Base-by-base conservation (phyloP, 495 filamentous ascomycete genomes). In the Lineolata rhizophorae region DNA sequence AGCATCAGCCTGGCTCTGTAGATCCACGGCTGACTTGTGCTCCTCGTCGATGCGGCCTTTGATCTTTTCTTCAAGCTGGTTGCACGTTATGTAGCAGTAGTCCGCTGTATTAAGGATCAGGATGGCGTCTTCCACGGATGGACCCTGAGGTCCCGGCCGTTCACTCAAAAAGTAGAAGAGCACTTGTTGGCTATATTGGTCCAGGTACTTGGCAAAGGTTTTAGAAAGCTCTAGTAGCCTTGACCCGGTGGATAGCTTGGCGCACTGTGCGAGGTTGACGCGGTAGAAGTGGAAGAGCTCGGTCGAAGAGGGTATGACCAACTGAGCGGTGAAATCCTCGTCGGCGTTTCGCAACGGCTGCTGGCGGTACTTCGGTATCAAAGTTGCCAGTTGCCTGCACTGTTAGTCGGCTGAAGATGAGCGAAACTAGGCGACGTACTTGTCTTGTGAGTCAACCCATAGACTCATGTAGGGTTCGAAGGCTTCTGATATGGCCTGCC, bases 281-380 rank as follows among this genome's bases (percentile, higher is more conserved):
- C 90, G 77, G 50, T 97, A 97, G 44, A 94, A 92, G 38, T 84
- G 80, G 53, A 97, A 97, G 8, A 97, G 69, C 45, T 97, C 87
- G 29, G 85, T 93, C 2, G 90, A 93, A 0, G 85, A 94, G 2
- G 80, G 61, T 26, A 92, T 78, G 32, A 92, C 87, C n/a, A 71
- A 65, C 44, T 92, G 76, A 0, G 79, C 60, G 21, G 79, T 76
- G 53, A 95, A 93, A 30, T 97, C 87, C 47, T 97, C 87, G 34
- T 94, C 85, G 1, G 66, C 54, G 9, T 76, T 68, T 15, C 78
- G 64, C 15, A 90, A 58, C 2, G 83, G 78, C 43, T 92, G 81
- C 32, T 67, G 66, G 31, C 78, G 77, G 53, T 95, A 95, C 51
- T 72, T 82, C 2, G 82, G 84, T 34, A 97, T 76, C 56, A 94